A percentile compares a stretch with the other conserved stretches of the same genome.
Evolutionary conservation across 768 basidiomycete genomes (phyloP).

Genomic region (Mycena leptocephala): DNA sequence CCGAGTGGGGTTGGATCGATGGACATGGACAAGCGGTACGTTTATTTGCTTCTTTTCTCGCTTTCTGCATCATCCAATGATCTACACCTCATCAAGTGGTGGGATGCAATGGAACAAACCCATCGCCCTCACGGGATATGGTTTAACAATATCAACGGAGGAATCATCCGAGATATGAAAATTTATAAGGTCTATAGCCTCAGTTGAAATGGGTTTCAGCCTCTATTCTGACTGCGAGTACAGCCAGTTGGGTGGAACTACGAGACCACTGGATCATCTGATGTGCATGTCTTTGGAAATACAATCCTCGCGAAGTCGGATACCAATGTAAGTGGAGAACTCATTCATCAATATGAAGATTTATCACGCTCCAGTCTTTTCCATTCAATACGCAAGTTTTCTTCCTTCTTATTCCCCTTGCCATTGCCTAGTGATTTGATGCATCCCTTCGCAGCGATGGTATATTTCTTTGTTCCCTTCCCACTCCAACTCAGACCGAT

Average conservation of each 20-base stretch:
- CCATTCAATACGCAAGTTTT: slow-evolving; percentile 40
- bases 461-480: slow-evolving; percentile 20
- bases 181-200: slow-evolving; percentile 36
- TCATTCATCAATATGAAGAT: slow-evolving; percentile 18
- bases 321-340: slow-evolving; percentile 30
- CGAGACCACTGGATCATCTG: slow-evolving; percentile 47
- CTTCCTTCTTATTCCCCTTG: slow-evolving; percentile 16
- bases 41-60: slow-evolving; percentile 11
- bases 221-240: neutral
- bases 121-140: slow-evolving; percentile 54
- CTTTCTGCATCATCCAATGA: slow-evolving; percentile 20
- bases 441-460: slow-evolving; percentile 24
- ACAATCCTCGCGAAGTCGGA: slow-evolving; percentile 53
- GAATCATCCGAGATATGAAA: slow-evolving; percentile 54
- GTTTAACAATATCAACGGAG: slow-evolving; percentile 51
- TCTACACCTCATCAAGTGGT: slow-evolving; percentile 47
- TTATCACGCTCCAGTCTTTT: slow-evolving; percentile 35
- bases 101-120: slow-evolving; percentile 53
- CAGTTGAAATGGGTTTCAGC: slow-evolving; percentile 25
- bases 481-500: slow-evolving; percentile 38
- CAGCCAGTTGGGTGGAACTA: slow-evolving; percentile 58
- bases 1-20: slow-evolving; percentile 58
- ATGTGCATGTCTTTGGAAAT: slow-evolving; percentile 54
- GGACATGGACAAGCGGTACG: slow-evolving; percentile 50
- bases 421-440: slow-evolving; percentile 6